Evolutionary conservation across 2,329 filamentous ascomycete species (phyloP).

Genomic region (Rhynchosporium graminicola): DNA sequence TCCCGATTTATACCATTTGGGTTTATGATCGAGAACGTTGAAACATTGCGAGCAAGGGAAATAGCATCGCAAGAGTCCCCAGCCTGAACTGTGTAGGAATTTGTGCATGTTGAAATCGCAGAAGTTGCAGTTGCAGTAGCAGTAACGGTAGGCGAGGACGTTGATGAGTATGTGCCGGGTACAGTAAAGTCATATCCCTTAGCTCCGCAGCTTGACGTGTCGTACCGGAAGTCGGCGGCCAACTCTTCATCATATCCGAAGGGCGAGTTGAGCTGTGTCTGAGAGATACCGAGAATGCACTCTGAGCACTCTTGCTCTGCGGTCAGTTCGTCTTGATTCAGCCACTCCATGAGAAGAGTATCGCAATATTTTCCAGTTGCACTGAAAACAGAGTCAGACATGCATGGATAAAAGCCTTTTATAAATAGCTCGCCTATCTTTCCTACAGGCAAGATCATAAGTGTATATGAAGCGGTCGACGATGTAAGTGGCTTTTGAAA

Average conservation of each 20-base stretch:
- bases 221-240: neutral
- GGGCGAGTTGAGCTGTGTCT: neutral
- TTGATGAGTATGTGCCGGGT: neutral
- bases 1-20: neutral
- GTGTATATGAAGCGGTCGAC: too few species aligned
- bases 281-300: neutral
- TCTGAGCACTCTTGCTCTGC: neutral
- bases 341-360: neutral
- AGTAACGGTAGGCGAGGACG: neutral
- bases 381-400: too few species aligned
- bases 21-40: neutral
- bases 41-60: neutral
- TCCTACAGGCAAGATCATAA: too few species aligned
- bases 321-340: neutral
- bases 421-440: too few species aligned
- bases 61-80: slow-evolving; percentile 2
- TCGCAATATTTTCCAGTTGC: neutral
- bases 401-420: too few species aligned
- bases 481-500: too few species aligned
- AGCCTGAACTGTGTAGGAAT: neutral
- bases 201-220: neutral
- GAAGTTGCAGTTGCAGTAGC: neutral
- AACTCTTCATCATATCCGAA: slow-evolving; percentile 3
- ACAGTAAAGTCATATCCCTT: neutral
- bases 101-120: neutral